These are phyloP conservation scores for Austropuccinia psidii DNA, from an alignment of 1,284 basidiomycete genomes.

Conservation along the genomic window DNA sequence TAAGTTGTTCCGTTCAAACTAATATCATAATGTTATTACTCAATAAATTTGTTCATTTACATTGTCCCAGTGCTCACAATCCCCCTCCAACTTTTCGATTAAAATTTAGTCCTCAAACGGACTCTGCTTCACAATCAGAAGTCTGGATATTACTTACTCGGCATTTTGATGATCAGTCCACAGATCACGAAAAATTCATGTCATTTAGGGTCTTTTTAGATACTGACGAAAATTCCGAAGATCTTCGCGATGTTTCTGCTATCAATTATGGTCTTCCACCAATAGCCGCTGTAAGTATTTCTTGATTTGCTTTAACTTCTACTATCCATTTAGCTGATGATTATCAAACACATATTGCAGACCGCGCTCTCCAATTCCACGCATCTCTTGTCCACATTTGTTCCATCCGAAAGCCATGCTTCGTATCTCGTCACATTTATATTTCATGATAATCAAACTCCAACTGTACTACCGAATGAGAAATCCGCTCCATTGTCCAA, in stretches of 20 bases:
- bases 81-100: slow-evolving; percentile 26
- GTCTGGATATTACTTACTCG: slow-evolving; percentile 35
- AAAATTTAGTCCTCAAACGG: background rate
- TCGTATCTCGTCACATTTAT: slow-evolving; percentile 17
- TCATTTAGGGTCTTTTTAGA: slow-evolving; percentile 28
- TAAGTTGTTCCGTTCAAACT: background rate
- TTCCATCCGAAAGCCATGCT: background rate
- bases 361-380: slow-evolving; percentile 27
- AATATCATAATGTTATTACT: background rate
- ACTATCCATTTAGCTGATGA: too few species aligned
- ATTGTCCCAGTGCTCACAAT: background rate
- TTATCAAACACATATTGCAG: background rate
- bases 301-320: too few species aligned
- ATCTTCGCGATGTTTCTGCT: background rate
- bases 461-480: too few species aligned
- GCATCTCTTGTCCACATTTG: slow-evolving; percentile 14
- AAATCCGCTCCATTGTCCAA: background rate
- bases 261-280: slow-evolving; percentile 9
- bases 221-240: background rate
- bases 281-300: slow-evolving; percentile 2
- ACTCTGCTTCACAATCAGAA: background rate
- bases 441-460: slow-evolving; percentile 16
- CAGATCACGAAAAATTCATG: slow-evolving; percentile 16
- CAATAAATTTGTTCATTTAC: background rate
- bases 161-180: slow-evolving; percentile 11